Base-by-base conservation (phyloP, 192 early-diverging fungal genomes). In the Phlyctochytrium planicorne region DNA sequence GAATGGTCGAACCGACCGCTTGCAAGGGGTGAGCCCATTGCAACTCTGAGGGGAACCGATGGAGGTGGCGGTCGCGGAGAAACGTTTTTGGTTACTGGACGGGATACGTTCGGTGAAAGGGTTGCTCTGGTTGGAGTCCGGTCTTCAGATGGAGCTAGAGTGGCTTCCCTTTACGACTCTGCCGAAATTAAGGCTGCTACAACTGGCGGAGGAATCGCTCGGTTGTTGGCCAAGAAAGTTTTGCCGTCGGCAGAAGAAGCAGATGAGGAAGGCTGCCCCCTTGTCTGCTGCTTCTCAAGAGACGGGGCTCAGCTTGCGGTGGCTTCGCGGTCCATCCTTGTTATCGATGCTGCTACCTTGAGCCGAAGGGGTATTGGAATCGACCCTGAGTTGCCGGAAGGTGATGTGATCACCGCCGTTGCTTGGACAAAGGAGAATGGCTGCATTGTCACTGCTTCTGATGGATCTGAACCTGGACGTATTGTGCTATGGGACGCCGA, bases 21-120 rank as follows among this genome's bases (percentile, higher is more conserved):
- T 40, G 70, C 70, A 20, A 63, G 70, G 24, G 70, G 70, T 2
- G 70, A 72, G 30, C 70, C 70, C 16, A 59, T 72, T 30, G 70
- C 65, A 3, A 72, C 70, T n/a, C 60, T 72, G 29, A 53, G 70
- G 16, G 70, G 70, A 40, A 66, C 65, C 14, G 70, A 72, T 34
- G 59, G 64, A n/a, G 65, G 65, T 30, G 30, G n/a, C 2, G 24
- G 24, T 2, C 52, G 59, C 14, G 65, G 32, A 20, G 70, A 72
- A 32, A 56, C 59, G 0, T 66, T 72, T 33, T 30, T 65, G 16
- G 64, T 72, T 16, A 72, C 70, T 33, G 70, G 70, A 2, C 63
- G 70, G 12, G 70, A 72, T 59, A 66, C 70, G 23, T 72, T 61
- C 33, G 70, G 65, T 60, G 70, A 72, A 29, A 63, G 63, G 6